Evolutionary conservation across 768 basidiomycete species (phyloP).

Genomic region (Lactarius hatsudake): DNA sequence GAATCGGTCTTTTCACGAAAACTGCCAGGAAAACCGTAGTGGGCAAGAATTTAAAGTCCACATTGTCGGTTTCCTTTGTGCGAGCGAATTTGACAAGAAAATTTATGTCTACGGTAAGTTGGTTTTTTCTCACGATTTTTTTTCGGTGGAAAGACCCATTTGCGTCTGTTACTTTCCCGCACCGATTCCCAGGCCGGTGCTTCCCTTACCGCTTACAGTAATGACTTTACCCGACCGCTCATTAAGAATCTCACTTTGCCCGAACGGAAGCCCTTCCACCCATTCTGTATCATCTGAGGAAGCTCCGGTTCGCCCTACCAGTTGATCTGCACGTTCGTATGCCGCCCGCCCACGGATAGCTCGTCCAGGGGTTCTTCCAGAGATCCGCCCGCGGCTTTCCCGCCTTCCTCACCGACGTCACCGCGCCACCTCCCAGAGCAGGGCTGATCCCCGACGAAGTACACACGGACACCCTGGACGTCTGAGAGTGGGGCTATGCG

Average conservation of each 20-base stretch:
- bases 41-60: too few relatives aligned
- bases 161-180: too few relatives aligned
- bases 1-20: too few relatives aligned
- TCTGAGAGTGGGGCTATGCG: neutral
- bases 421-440: neutral
- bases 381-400: neutral
- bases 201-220: neutral
- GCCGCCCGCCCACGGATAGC: neutral
- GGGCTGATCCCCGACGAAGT: slow-evolving; percentile 12
- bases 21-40: too few relatives aligned
- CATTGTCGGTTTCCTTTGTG: too few relatives aligned
- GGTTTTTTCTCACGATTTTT: too few relatives aligned
- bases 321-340: slow-evolving; percentile 2
- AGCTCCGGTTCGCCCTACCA: slow-evolving; percentile 10
- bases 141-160: too few relatives aligned
- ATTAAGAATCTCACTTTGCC: slow-evolving; percentile 3
- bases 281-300: neutral
- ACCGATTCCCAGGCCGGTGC: too few relatives aligned
- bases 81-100: too few relatives aligned
- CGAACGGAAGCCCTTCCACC: neutral
- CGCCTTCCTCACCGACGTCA: neutral
- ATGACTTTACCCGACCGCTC: neutral
- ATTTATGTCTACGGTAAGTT: too few relatives aligned
- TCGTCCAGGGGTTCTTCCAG: neutral
- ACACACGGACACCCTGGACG: neutral